Percentiles rank a stretch among this genome's conserved stretches.
Evolutionary conservation across 495 filamentous ascomycete genomes (phyloP).

Genomic region (Rusavskia elegans): DNA sequence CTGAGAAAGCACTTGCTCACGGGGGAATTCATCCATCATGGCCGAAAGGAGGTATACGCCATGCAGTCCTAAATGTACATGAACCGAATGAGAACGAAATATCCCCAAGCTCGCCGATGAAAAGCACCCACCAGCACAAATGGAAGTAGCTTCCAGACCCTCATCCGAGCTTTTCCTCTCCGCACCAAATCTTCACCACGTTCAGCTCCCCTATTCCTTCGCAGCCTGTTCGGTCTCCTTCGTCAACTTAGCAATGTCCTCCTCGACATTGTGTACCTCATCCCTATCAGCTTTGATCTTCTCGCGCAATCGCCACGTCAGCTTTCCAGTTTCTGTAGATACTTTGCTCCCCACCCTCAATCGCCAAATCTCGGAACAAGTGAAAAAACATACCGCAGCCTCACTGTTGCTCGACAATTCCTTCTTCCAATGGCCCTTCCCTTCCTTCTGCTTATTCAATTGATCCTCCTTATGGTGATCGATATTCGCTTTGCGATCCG

Average conservation of each 20-base stretch:
- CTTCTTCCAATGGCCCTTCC: slow-evolving; percentile 66
- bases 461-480: slow-evolving; percentile 61
- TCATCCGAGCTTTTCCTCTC: background rate
- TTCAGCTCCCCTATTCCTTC: slow-evolving; percentile 1
- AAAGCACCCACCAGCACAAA: no score
- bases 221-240: slow-evolving; percentile 22
- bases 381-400: slow-evolving; percentile 39
- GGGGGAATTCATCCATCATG: slow-evolving; percentile 11
- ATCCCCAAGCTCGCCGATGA: no score
- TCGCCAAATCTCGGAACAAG: no score
- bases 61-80: background rate
- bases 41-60: background rate
- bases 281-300: slow-evolving; percentile 51
- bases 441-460: slow-evolving; percentile 51
- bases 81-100: background rate
- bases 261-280: slow-evolving; percentile 27
- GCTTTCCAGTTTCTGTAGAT: no score
- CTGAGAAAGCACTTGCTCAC: background rate
- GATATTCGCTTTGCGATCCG: slow-evolving; percentile 27
- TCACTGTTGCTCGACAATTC: slow-evolving; percentile 70
- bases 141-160: no score
- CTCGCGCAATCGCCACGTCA: background rate
- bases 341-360: background rate
- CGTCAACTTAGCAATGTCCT: slow-evolving; percentile 35
- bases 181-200: slow-evolving; percentile 1